Evolutionary conservation across 2,329 filamentous ascomycete genomes (phyloP), one percentile per base, ranked within the genome.

Genomic region (Trichoderma brevicompactum): DNA sequence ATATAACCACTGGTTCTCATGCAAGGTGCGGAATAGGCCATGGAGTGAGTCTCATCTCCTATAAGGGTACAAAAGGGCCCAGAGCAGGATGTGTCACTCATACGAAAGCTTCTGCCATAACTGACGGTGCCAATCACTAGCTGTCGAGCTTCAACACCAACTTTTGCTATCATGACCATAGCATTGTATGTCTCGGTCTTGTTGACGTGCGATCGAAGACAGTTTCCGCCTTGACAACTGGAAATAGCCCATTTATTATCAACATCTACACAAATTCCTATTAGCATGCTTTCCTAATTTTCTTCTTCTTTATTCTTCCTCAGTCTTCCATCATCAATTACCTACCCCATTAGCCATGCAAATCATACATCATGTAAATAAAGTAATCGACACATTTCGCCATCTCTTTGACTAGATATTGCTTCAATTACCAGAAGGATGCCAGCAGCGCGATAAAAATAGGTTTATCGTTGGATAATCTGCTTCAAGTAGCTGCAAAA

Each of bases 141-240:
- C 69, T 76, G n/a, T n/a, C n/a, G n/a, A 12, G 44, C 23, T 17
- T 48, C 23, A 17, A 76, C 75, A 5, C 76, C 75, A 3, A 75
- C 75, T 56, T 76, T 77, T 1, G 75, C 77, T 41, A 77, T 70
- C 74, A 78, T 79, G 2, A 73, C 66, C 10, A 81, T 68, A 0
- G 68, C 44, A 19, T 70, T 70, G 4, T 68, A 40, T 1, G 76
- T 79, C 55, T 80, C 78, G 5, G 78, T 80, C 49, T 72, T 60
- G 70, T 81, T 80, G 66, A 79, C 70, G 66, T 79, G 77, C 0
- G 71, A 74, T 0, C 76, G 75, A 1, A 80, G 71, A 53, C 79
- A 76, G 68, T 74, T 74, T 1, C 74, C 74, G 7, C 10, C 63
- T 1, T 69, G 66, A 56, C 74, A 76, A 17, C 72, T 71, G 0